These are phyloP conservation scores for Penicillium oxalicum DNA, from an alignment of 2,329 filamentous ascomycete species.

Conservation along the genomic window DNA sequence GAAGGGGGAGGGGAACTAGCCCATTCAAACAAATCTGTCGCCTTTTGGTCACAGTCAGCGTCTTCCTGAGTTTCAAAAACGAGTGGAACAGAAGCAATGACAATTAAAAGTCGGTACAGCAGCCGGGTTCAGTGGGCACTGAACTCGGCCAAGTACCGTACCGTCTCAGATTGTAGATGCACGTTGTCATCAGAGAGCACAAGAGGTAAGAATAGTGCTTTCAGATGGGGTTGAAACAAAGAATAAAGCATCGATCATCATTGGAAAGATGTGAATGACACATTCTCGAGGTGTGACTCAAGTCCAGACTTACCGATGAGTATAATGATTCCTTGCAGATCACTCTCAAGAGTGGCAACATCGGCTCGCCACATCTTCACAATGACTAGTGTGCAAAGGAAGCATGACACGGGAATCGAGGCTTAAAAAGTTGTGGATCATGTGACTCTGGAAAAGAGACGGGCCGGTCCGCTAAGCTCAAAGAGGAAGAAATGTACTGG, in stretches of 20 bases:
- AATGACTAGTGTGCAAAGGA: neutral
- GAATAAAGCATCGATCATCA: constrained; percentile 24
- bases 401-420: constrained; percentile 1
- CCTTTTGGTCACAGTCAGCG: no score
- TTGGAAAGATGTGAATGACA: neutral
- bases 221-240: constrained; percentile 40
- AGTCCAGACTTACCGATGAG: neutral
- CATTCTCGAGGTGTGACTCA: neutral
- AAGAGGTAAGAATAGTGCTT: constrained; percentile 14
- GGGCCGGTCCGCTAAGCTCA: neutral
- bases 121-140: neutral
- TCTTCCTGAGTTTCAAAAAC: no score
- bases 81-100: neutral
- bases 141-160: neutral
- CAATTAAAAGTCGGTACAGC: neutral
- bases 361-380: neutral
- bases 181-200: constrained; percentile 26
- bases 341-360: no score
- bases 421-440: constrained; percentile 4
- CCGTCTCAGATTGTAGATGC: constrained; percentile 1
- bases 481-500: neutral
- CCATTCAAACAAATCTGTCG: no score
- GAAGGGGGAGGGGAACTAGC: no score
- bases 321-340: no score
- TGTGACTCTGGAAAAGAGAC: constrained; percentile 1